Evolutionary conservation across 805 yeast species (phyloP), one percentile per base, ranked within the genome.

Genomic region (Lipomyces chichibuensis): DNA sequence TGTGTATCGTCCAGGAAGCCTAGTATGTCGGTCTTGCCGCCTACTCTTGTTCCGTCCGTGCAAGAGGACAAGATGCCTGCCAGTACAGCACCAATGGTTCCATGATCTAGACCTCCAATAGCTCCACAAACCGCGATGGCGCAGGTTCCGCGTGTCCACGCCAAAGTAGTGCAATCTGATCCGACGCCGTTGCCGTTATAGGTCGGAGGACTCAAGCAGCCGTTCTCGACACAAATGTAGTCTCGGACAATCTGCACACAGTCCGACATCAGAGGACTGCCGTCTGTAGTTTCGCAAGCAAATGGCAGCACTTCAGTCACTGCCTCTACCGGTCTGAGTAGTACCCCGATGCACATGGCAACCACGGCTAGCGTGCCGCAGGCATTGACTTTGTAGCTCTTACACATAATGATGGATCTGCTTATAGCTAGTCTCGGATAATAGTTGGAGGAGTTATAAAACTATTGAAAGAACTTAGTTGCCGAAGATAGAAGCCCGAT

Each of bases 61-160:
- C 55, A 52, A 52, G 55, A 52, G 23, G 55, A 52, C 55, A 52
- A 52, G n/a, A 52, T 27, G 17, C 55, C 55, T 52, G 55, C 55
- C n/a, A 52, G 29, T 3, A 52, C 55, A 23, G 55, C 55, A 6
- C 55, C 55, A 11, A 52, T 9, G 17, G 55, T 52, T 52, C 55
- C 55, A 2, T 52, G 23, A 17, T 52, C 55, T 17, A 52, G 55
- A 13, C 55, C 55, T 17, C 55, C 55, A 52, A 52, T 52, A 13
- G 55, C 55, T 52, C 55, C 55, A 27, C 55, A 52, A 1, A 52
- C 23, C 55, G 55, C 55, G 29, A 52, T 52, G 29, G 55, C 55
- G 29, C 55, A 52, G 13, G 55, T 52, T 52, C 55, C 55, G 27
- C 55, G 27, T 17, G 55, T 52, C 55, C 55, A 52, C 14, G 55